Conservation (phyloP, 257 asterid species). For the Eucommia ulmoides region DNA sequence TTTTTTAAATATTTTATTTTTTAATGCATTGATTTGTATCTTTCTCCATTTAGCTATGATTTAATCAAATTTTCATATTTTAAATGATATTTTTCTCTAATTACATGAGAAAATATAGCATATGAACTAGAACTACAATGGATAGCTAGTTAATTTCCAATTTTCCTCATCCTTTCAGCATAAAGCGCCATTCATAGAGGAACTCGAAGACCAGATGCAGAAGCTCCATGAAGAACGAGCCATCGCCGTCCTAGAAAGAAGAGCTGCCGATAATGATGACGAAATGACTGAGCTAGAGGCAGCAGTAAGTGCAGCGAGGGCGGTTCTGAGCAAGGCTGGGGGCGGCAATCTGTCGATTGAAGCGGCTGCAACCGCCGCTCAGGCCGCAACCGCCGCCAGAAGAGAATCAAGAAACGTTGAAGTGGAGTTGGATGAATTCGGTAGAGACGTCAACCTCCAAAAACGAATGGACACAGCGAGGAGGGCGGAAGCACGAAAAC, state of each 20-base stretch:
- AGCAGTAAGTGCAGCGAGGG: constrained; percentile 60
- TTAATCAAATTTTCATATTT: constrained; percentile 5
- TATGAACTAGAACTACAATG: too few species aligned
- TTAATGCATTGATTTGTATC: constrained; percentile 2
- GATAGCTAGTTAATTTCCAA: too few species aligned
- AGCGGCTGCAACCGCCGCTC: constrained; percentile 60
- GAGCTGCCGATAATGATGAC: constrained; percentile 69
- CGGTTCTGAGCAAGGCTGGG: constrained; percentile 52
- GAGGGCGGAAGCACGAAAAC: constrained; percentile 58
- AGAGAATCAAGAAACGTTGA: constrained; percentile 52
- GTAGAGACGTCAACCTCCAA: constrained; percentile 72
- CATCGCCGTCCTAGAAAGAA: constrained; percentile 58
- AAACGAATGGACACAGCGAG: constrained; percentile 67
- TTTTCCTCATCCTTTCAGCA: constrained; percentile 50
- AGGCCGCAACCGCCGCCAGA: constrained; percentile 43
- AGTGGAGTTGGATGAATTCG: constrained; percentile 73
- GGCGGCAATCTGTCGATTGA: constrained; percentile 34
- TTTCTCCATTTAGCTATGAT: too few species aligned
- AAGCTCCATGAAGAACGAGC: constrained; percentile 87
- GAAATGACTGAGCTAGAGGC: constrained; percentile 75
- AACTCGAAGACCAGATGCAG: constrained; percentile 88
- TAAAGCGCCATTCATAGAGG: constrained; percentile 89
- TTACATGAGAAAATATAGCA: too few species aligned
- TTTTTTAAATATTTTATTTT: too few species aligned
- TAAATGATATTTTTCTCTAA: too few species aligned